Conservation (phyloP, 2,329 filamentous ascomycete genomes). For the Fusarium sarcochroum region DNA sequence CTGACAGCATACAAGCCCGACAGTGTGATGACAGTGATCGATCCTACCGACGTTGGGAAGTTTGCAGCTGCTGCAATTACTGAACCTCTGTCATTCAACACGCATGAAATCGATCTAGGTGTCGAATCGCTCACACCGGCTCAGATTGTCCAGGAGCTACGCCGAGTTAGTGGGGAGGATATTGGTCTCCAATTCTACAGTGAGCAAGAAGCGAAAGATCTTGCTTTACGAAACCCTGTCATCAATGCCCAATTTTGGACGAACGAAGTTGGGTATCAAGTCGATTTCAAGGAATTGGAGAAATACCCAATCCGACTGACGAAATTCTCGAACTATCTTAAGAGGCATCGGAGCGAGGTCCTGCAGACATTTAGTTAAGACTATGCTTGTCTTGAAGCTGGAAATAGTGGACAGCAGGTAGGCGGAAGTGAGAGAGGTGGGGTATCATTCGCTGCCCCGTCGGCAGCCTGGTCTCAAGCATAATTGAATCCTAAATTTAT, state of each 20-base stretch:
- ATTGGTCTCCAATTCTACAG: background rate
- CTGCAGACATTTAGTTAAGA: accelerated
- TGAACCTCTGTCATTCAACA: background rate
- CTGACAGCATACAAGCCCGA: background rate
- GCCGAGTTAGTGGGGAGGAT: background rate
- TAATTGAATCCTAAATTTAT: too few species aligned
- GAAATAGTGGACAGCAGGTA: too few species aligned
- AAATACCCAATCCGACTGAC: background rate
- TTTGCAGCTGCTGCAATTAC: background rate
- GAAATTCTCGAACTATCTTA: background rate
- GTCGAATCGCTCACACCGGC: background rate
- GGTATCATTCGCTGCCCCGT: too few species aligned
- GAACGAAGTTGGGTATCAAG: constrained; percentile 2
- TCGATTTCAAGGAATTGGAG: background rate
- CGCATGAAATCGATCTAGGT: background rate
- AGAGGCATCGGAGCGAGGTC: background rate
- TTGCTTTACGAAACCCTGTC: background rate
- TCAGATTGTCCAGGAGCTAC: background rate
- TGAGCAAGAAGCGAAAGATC: background rate
- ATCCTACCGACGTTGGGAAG: background rate
- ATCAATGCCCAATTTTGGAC: background rate
- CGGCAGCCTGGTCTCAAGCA: too few species aligned
- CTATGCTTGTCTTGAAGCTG: background rate
- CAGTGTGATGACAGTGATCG: background rate
- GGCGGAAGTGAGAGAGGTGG: too few species aligned